phyloP scores from a whole-genome alignment of 31 red algal species.

The Asparagopsis taxiformis region DNA sequence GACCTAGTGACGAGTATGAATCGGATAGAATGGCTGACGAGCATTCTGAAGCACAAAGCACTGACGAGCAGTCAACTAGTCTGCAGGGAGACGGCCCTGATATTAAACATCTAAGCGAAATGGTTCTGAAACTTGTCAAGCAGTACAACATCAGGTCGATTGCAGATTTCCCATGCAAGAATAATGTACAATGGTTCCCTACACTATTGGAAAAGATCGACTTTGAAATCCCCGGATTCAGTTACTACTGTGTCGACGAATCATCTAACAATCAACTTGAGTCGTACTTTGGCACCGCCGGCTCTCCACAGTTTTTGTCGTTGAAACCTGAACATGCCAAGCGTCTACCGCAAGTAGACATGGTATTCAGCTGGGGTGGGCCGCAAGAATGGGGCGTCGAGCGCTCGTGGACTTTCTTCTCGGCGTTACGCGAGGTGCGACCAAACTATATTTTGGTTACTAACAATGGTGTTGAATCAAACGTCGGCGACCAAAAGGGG shows the following conservation, averaged over 20 bases:
- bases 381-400: constrained; percentile 69
- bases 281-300: constrained; percentile 29
- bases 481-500: constrained; percentile 22
- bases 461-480: constrained; percentile 43
- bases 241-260: constrained; percentile 76
- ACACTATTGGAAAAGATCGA: constrained; percentile 50
- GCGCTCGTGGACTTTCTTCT: constrained; percentile 63
- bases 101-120: constrained; percentile 60
- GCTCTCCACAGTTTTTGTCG: constrained; percentile 32
- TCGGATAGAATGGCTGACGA: no score
- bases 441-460: constrained; percentile 63
- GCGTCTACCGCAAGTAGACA: constrained; percentile 44
- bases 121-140: constrained; percentile 73
- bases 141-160: constrained; percentile 34
- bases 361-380: constrained; percentile 64
- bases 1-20: no score
- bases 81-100: constrained; percentile 40
- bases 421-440: constrained; percentile 27
- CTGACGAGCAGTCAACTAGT: no score
- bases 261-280: constrained; percentile 7
- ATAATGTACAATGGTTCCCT: constrained; percentile 69
- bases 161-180: constrained; percentile 65
- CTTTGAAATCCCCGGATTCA: constrained; percentile 64
- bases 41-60: no score
- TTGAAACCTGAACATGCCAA: constrained; percentile 40